Evolutionary conservation across 2,329 filamentous ascomycete species (phyloP), one percentile per base, ranked within the genome.

Genomic region (Arthrobotrys sphaeroides): DNA sequence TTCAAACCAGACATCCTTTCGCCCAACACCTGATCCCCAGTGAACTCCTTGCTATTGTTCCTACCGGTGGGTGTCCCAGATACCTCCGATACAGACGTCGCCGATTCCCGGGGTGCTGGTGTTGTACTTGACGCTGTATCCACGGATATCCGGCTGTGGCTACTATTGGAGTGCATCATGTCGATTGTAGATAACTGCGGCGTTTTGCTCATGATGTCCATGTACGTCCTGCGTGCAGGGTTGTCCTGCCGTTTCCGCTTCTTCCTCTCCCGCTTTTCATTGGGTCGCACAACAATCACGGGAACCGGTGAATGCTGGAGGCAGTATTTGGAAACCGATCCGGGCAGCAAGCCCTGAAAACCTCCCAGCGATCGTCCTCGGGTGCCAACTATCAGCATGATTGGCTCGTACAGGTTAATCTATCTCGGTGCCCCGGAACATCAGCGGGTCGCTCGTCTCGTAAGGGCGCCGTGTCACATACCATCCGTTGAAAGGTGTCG

Each of bases 251-350:
- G 89, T 84, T 97, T 97, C 73, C 88, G 87, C 83, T 95, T 96
- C 84, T 96, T 96, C 83, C 95, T 95, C 81, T 92, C 88, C 18
- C 94, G 90, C 84, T 96, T 96, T 76, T 91, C 91, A 31, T 90
- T 91, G 36, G 94, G 93, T 2, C 94, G 88, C 7, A 97, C 94
- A 31, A 97, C 94, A 28, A 97, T 94, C 5, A 97, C 94, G 0
- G 94, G 94, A 0, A 97, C 92, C 0, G 94, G 93, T 1, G 92
- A 96, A 82, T 96, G 94, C 81, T 97, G 94, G 10, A 97, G 86
- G 80, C 94, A 97, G 83, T 97, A 97, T 81, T 97, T 97, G 24
- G 92, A 96, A 47, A 97, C 94, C 0, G 91, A 95, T 77, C 93
- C 95, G 55, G 92, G 92, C 43, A 97, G 87, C 28, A 97, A 85